Percentiles rank a stretch among this genome's conserved stretches.
phyloP scores from a whole-genome alignment of 352 stramenopile species.

The Phytophthora aleatoria region DNA sequence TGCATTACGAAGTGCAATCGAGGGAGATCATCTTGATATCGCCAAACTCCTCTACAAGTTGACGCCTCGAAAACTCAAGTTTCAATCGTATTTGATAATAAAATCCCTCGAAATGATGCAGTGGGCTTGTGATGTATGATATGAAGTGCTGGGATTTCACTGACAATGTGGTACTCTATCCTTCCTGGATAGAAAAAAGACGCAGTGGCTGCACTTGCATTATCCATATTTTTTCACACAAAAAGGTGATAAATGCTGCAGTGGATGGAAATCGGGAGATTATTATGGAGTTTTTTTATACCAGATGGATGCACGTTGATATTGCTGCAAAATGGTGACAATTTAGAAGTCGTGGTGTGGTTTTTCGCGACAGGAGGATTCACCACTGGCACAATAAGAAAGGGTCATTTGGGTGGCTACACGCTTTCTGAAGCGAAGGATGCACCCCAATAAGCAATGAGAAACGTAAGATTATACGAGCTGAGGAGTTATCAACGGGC shows the following conservation, averaged over 20 bases:
- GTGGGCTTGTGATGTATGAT: not conserved
- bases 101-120: not conserved
- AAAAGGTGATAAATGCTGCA: not conserved
- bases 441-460: slow-evolving; percentile 1
- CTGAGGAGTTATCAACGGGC: too few relatives aligned
- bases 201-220: not conserved
- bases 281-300: slow-evolving; percentile 11
- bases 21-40: not conserved
- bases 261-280: not conserved
- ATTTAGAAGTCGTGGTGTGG: slow-evolving; percentile 14
- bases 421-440: slow-evolving; percentile 9
- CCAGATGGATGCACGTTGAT: slow-evolving; percentile 6
- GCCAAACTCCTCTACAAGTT: not conserved
- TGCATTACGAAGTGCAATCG: not conserved
- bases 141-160: not conserved
- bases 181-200: not conserved
- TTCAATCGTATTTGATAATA: not conserved
- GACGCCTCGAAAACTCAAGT: not conserved
- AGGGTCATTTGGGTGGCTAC: slow-evolving; percentile 10
- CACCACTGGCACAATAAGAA: not conserved
- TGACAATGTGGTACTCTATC: not conserved
- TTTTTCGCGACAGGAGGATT: slow-evolving; percentile 11
- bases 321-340: not conserved
- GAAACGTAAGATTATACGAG: not conserved
- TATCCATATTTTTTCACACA: not conserved